phyloP scores from a whole-genome alignment of 257 asterid species.

The Plantago elongata region DNA sequence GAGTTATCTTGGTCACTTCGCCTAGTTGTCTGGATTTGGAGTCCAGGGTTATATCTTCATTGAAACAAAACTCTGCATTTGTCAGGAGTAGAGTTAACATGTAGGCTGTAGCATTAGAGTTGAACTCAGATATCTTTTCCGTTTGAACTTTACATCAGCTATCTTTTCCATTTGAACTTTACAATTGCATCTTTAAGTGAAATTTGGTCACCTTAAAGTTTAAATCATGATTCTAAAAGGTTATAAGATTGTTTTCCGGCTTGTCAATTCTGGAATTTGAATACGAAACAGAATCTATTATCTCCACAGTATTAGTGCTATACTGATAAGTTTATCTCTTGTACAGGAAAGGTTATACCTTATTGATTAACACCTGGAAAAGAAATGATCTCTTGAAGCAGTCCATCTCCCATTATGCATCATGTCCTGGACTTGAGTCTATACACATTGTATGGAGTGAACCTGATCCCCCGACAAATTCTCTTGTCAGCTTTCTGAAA shows the following conservation, averaged over 20 bases:
- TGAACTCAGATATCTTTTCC: neutral
- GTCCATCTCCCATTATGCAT: slow-evolving; percentile 71
- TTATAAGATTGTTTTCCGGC: too few species aligned
- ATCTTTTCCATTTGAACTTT: neutral
- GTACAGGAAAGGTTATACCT: slow-evolving; percentile 67
- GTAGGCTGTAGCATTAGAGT: too few species aligned
- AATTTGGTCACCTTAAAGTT: neutral
- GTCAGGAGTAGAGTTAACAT: neutral
- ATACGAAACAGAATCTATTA: too few species aligned
- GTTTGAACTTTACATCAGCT: neutral
- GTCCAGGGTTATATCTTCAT: neutral
- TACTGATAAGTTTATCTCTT: slow-evolving; percentile 9
- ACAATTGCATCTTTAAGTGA: too few species aligned
- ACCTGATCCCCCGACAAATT: slow-evolving; percentile 62
- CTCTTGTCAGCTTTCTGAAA: slow-evolving; percentile 48
- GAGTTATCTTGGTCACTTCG: neutral
- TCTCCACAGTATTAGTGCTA: neutral
- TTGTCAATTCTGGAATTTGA: too few species aligned
- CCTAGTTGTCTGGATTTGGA: neutral
- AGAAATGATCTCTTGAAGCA: slow-evolving; percentile 73
- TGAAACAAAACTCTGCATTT: neutral
- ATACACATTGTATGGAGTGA: slow-evolving; percentile 82
- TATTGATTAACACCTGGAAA: slow-evolving; percentile 87
- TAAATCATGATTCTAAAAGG: neutral
- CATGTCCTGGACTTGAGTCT: slow-evolving; percentile 68